Conservation (phyloP, 1,139 yeast species). For the Geotrichum carabidarum region DNA sequence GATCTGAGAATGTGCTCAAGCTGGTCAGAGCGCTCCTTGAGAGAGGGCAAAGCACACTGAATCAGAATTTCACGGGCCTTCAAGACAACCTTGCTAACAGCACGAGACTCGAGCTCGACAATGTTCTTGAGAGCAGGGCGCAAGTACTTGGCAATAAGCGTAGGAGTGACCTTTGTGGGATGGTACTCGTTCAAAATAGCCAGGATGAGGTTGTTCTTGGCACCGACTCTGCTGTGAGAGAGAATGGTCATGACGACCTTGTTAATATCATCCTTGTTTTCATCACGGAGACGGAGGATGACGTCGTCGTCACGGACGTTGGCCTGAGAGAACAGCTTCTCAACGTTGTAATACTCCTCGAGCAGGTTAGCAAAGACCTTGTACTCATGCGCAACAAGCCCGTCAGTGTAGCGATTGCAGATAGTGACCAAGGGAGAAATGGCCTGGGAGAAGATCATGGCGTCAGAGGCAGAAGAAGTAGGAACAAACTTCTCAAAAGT, state of each 20-base stretch:
- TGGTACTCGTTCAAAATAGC: constrained; percentile 74
- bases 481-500: constrained; percentile 53
- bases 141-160: constrained; percentile 60
- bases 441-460: constrained; percentile 46
- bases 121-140: constrained; percentile 67
- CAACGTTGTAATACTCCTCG: constrained; percentile 70
- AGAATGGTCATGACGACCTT: constrained; percentile 68
- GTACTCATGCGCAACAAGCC: constrained; percentile 80
- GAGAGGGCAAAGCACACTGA: constrained; percentile 93
- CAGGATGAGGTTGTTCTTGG: constrained; percentile 82
- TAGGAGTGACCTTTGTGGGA: constrained; percentile 56
- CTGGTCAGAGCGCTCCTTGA: constrained; percentile 94
- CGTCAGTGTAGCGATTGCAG: constrained; percentile 65
- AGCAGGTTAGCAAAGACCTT: constrained; percentile 64
- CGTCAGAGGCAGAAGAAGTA: constrained; percentile 42
- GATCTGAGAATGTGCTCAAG: constrained; percentile 91
- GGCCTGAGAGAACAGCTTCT: constrained; percentile 68
- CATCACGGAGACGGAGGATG: constrained; percentile 79
- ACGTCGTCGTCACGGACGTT: constrained; percentile 73
- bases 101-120: constrained; percentile 83
- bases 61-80: constrained; percentile 94
- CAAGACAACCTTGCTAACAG: constrained; percentile 89
- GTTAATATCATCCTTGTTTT: constrained; percentile 67
- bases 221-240: constrained; percentile 89
- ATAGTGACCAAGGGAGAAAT: constrained; percentile 71